Evolutionary conservation across 352 stramenopile species (phyloP), one percentile per base, ranked within the genome.

Genomic region (Pseudoperonospora humuli): DNA sequence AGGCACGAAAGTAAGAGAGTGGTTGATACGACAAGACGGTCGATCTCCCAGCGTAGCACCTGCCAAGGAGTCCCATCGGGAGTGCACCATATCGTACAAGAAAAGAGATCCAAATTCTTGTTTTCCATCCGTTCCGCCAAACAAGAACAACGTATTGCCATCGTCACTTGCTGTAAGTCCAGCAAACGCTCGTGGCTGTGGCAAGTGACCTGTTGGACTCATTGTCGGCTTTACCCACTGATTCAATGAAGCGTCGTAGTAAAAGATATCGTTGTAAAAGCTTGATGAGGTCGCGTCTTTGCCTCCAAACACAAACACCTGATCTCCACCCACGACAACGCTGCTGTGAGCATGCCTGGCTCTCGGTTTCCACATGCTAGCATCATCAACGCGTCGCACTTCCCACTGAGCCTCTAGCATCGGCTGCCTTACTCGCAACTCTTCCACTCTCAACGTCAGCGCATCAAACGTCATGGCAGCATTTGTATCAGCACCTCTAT

Each of bases 241-340:
- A 38, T 78, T 74, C 13, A 83, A 35, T n/a, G 42, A 45, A 11
- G 67, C 54, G 41, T 88, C 71, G 45, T 79, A 85, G 58, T 82
- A 86, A 44, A 88, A 86, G 13, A 88, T 61, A 45, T 88, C 76
- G 50, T 84, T 75, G 51, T 71, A 84, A 54, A 70, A 86, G 9
- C 25, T 50, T 19, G 61, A 64, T 6, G 56, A 58, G 7, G 50
- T 43, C 1, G 67, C 67, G 47, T 83, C 70, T 48, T 79, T 81
- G 40, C 76, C 76, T 35, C 76, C 76, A 58, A 86, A 88, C 46
- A 75, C 77, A 41, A 75, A 88, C 13, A 88, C 37, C 23, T 76
- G 49, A 7, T 76, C 71, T 23, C 73, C 69, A n/a, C 66, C 64
- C 1, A 86, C 31, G 1, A 84, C 75, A 19, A 68, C 71, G 27